Evolutionary conservation across 495 filamentous ascomycete genomes (phyloP), one percentile per base, ranked within the genome.

Genomic region (Penicillium bialowiezense): DNA sequence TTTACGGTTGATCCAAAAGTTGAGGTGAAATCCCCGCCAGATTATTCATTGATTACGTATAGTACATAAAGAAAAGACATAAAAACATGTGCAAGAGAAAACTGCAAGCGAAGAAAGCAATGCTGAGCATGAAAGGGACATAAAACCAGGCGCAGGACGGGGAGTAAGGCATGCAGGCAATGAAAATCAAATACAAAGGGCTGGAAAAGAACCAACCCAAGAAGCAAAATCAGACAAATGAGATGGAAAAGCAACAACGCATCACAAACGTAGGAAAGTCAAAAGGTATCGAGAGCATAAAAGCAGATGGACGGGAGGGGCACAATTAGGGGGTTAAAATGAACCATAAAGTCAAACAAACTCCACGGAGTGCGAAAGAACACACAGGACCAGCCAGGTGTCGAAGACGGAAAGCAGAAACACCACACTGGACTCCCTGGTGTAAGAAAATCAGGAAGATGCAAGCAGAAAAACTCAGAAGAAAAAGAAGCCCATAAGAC

Each of bases 331-430:
- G 24, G 54, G 60, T 54, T 64, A 64, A 61, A 28, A 34, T 41
- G 50, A 44, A 46, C 42, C 37, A 47, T 39, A 44, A 55, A 48
- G 48, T 32, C 64, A 53, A 74, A 73, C 64, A 53, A 74, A 73
- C 69, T 67, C 70, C 70, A 66, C 64, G 62, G 58, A 70, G 70
- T 71, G 70, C 70, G 59, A 70, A 58, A 71, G 61, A 74, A 71
- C 72, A 75, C 72, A 68, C 72, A 76, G 72, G 72, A 72, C 72
- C 72, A 76, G 72, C 72, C 72, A 59, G 69, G 71, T 74, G 72
- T 71, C 60, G 67, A 68, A 59, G 58, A 59, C 60, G 46, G 48
- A 51, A 61, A 66, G 54, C 63, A 68, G 65, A 64, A 68, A 73
- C 69, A 73, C 67, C 71, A 67, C 64, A 76, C 71, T 70, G 63